These are phyloP conservation scores for Trichophyton mentagrophytes DNA, from an alignment of 2,329 filamentous ascomycete species.

Conservation along the genomic window DNA sequence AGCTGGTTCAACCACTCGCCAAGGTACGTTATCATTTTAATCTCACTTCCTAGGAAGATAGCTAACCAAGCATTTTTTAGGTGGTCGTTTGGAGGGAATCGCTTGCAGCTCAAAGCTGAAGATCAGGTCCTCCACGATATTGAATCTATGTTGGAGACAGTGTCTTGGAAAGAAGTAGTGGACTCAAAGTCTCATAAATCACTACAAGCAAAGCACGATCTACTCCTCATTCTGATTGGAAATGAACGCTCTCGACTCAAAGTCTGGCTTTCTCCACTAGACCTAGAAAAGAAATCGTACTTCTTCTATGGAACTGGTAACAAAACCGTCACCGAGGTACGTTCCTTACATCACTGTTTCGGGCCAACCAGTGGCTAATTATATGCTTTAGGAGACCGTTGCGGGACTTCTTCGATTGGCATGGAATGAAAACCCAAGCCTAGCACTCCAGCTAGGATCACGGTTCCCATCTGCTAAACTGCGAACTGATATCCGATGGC, in stretches of 20 bases:
- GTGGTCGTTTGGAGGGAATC: constrained; percentile 94
- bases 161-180: constrained; percentile 42
- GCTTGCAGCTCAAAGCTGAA: constrained; percentile 87
- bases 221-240: constrained; percentile 68
- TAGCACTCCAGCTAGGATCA: constrained; percentile 73
- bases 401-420: constrained; percentile 61
- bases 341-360: neutral
- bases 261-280: constrained; percentile 81
- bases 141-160: constrained; percentile 49
- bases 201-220: constrained; percentile 63
- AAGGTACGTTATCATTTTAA: constrained; percentile 31
- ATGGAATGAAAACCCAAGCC: constrained; percentile 70
- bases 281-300: constrained; percentile 46
- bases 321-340: constrained; percentile 9
- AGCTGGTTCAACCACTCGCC: constrained; percentile 78
- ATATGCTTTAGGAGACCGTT: constrained; percentile 29
- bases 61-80: constrained; percentile 20
- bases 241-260: constrained; percentile 71
- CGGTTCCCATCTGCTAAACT: constrained; percentile 68
- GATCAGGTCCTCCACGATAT: constrained; percentile 69
- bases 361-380: too few relatives aligned
- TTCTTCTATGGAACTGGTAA: constrained; percentile 33
- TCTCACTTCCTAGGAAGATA: neutral
- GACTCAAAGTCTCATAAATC: constrained; percentile 46
- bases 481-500: constrained; percentile 60